Conservation (phyloP, 2,329 filamentous ascomycete species). For the Aureobasidium sp. region DNA sequence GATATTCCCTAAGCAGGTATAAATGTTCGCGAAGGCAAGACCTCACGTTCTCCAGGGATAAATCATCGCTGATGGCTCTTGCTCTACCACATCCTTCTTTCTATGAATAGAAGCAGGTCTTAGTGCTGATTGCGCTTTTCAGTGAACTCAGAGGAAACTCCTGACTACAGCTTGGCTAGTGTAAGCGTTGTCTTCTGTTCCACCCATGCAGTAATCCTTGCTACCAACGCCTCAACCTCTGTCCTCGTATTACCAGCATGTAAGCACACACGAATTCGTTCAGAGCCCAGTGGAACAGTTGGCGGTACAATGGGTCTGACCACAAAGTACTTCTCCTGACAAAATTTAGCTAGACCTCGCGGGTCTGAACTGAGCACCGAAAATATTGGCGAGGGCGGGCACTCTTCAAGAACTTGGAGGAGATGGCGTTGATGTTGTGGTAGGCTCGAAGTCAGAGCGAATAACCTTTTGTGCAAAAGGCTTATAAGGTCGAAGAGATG, state of each 20-base stretch:
- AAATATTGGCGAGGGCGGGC: constrained; percentile 57
- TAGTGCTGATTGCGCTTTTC: not conserved
- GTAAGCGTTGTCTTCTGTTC: not conserved
- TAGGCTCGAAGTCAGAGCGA: constrained; percentile 25
- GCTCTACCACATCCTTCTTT: not conserved
- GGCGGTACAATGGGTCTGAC: constrained; percentile 62
- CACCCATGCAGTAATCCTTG: constrained; percentile 46
- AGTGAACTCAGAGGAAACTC: not conserved
- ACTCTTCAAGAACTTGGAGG: constrained; percentile 26
- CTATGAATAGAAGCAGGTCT: not conserved
- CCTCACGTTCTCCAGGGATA: not conserved
- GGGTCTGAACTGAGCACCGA: constrained; percentile 54
- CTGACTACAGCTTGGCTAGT: not conserved
- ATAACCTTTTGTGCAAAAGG: constrained; percentile 16
- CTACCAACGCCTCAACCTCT: constrained; percentile 50
- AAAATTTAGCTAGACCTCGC: constrained; percentile 51
- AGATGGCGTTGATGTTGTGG: constrained; percentile 17
- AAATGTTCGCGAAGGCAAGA: not conserved
- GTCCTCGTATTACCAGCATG: constrained; percentile 58
- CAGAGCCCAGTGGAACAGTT: constrained; percentile 57
- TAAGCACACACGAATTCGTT: constrained; percentile 60
- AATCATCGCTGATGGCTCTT: not conserved
- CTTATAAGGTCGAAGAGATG: constrained; percentile 36
- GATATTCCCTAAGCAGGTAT: too few species aligned
- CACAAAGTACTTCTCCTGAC: constrained; percentile 53